Evolutionary conservation across 371 early-diverging fungal genomes (phyloP).

Genomic region (Mucor racemosus): DNA sequence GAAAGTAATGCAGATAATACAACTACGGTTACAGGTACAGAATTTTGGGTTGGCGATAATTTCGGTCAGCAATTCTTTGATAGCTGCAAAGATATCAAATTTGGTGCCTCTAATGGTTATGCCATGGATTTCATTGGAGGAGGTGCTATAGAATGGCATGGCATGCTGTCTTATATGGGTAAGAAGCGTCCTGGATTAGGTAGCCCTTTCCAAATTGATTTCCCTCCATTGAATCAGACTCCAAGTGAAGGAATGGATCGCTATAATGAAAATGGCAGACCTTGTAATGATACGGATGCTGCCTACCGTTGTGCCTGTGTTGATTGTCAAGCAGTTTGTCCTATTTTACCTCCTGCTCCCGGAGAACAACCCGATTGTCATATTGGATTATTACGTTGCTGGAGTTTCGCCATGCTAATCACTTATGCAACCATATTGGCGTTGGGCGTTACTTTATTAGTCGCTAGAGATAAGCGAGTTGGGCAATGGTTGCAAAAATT

Average conservation of each 20-base stretch:
- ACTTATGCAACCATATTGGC: constrained; percentile 52
- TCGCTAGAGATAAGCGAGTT: constrained; percentile 27
- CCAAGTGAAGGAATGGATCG: constrained; percentile 33
- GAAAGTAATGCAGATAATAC: constrained; percentile 24
- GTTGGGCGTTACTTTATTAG: constrained; percentile 28
- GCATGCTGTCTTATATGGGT: constrained; percentile 72
- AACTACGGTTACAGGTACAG: constrained; percentile 52
- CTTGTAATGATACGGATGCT: constrained; percentile 65
- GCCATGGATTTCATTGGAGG: constrained; percentile 82
- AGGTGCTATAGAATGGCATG: constrained; percentile 72
- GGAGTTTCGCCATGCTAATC: constrained; percentile 62
- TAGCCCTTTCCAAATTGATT: constrained; percentile 77
- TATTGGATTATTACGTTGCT: constrained; percentile 59
- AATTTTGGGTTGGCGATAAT: constrained; percentile 65
- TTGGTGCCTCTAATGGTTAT: constrained; percentile 68
- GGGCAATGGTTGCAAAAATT: constrained; percentile 23
- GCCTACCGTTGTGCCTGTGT: constrained; percentile 74
- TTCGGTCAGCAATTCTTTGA: constrained; percentile 71
- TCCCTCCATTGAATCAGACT: constrained; percentile 45
- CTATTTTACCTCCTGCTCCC: constrained; percentile 57
- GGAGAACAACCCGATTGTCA: constrained; percentile 57
- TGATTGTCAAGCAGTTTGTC: constrained; percentile 70
- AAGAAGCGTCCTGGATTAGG: constrained; percentile 59
- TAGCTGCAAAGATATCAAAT: constrained; percentile 80
- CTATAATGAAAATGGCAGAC: constrained; percentile 49